Evolutionary conservation across 495 filamentous ascomycete species (phyloP).

Genomic region (Baudoinia panamericana): DNA sequence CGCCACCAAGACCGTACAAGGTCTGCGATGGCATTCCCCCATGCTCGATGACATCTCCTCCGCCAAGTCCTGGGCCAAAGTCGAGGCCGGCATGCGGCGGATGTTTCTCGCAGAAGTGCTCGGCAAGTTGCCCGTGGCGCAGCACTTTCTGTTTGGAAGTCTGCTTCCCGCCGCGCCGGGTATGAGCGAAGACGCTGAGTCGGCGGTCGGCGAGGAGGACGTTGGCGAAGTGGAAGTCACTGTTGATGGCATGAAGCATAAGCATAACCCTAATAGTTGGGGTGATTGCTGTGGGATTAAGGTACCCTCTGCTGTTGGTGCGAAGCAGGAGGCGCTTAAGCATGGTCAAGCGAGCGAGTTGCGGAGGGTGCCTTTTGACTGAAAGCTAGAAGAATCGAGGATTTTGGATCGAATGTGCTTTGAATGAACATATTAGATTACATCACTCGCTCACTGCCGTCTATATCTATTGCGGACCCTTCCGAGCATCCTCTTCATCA

Average conservation of each 20-base stretch:
- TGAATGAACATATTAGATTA: too few species aligned
- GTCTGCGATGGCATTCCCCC: conserved; percentile 89
- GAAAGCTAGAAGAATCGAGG: too few species aligned
- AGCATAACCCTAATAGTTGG: conserved; percentile 59
- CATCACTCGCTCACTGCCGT: neutral
- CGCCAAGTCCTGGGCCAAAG: conserved; percentile 83
- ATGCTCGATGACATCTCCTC: conserved; percentile 97
- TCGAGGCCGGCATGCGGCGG: conserved; percentile 84
- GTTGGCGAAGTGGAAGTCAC: conserved; percentile 46
- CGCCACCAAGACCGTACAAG: conserved; percentile 89
- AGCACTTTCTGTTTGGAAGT: conserved; percentile 91
- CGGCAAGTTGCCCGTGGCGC: conserved; percentile 91
- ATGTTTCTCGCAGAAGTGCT: conserved; percentile 95
- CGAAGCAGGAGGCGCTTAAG: conserved; percentile 76
- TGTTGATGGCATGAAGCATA: conserved; percentile 53
- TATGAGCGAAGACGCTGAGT: conserved; percentile 50
- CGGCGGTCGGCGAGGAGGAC: conserved; percentile 38
- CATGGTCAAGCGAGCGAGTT: conserved; percentile 47
- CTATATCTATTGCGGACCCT: conserved; percentile 2
- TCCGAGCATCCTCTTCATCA: conserved; percentile 30
- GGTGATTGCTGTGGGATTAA: conserved; percentile 99
- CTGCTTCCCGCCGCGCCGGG: conserved; percentile 66
- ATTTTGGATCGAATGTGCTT: too few species aligned
- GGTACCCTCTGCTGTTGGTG: conserved; percentile 84
- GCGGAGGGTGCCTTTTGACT: conserved; percentile 89